phyloP scores from a whole-genome alignment of 208 protist species.

The Trypanosoma theileri region DNA sequence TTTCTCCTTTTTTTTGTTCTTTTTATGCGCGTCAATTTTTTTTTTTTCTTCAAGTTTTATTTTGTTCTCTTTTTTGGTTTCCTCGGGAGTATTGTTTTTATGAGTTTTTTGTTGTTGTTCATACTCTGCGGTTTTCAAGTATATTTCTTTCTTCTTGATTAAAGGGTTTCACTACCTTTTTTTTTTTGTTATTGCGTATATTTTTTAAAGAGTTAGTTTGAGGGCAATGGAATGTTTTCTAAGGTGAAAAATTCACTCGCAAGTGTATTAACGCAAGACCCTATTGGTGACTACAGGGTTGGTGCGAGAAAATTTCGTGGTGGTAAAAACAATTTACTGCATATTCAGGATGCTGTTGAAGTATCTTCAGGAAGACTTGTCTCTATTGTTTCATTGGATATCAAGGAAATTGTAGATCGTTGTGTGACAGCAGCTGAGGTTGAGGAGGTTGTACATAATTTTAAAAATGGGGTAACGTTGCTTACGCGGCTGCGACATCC shows the following conservation, averaged over 20 bases:
- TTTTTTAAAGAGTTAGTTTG: background rate
- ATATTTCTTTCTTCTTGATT: background rate
- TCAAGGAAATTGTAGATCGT: conserved; percentile 33
- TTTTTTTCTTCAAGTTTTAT: conserved; percentile 8
- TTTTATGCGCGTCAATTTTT: background rate
- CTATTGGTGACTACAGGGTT: conserved; percentile 39
- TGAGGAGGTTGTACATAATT: conserved; percentile 23
- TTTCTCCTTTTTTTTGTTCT: conserved; percentile 8
- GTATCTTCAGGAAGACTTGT: conserved; percentile 36
- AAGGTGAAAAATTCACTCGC: conserved; percentile 44
- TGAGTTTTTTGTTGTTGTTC: background rate
- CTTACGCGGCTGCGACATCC: conserved; percentile 52
- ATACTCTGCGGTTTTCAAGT: background rate
- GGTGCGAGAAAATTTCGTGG: conserved; percentile 24
- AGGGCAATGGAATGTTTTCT: conserved; percentile 31
- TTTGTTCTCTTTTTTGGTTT: conserved; percentile 3
- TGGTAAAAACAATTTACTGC: conserved; percentile 40
- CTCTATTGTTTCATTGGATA: conserved; percentile 45
- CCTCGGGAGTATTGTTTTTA: background rate
- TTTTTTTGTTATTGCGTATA: background rate
- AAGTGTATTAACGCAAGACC: conserved; percentile 35
- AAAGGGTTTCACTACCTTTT: background rate
- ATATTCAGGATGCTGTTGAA: conserved; percentile 42
- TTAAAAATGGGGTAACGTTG: conserved; percentile 33
- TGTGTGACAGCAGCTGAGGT: conserved; percentile 30